These are phyloP conservation scores for Hydnum rufescens DNA, from an alignment of 768 basidiomycete species.

Conservation along the genomic window DNA sequence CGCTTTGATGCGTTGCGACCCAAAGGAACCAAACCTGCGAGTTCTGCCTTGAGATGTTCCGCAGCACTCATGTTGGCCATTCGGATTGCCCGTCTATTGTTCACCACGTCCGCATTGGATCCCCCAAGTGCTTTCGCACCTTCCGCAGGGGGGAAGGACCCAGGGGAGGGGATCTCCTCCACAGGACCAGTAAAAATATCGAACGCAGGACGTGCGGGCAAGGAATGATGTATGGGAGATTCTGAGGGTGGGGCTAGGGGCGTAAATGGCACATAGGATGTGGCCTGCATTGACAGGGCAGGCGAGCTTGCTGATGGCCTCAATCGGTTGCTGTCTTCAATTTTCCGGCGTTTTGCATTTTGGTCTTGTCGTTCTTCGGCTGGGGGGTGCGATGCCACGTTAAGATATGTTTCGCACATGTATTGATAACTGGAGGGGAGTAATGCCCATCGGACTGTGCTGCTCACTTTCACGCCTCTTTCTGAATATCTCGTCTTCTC, in stretches of 20 bases:
- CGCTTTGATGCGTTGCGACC: constrained; percentile 20
- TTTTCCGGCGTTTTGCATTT: constrained; percentile 72
- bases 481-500: constrained; percentile 92
- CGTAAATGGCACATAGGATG: constrained; percentile 10
- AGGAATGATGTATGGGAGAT: constrained; percentile 28
- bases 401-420: neutral
- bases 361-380: constrained; percentile 89
- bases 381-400: constrained; percentile 16
- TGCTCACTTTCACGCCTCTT: constrained; percentile 72
- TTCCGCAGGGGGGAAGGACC: constrained; percentile 8
- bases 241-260: constrained; percentile 10
- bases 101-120: constrained; percentile 78
- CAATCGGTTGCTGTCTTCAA: constrained; percentile 22
- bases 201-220: constrained; percentile 43
- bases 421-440: constrained; percentile 8
- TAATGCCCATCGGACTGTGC: constrained; percentile 6
- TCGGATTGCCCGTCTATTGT: constrained; percentile 74
- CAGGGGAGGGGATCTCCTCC: constrained; percentile 9
- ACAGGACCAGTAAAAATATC: constrained; percentile 19
- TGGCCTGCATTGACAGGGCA: constrained; percentile 4
- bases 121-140: constrained; percentile 32
- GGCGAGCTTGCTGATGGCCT: neutral
- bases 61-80: constrained; percentile 96
- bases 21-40: constrained; percentile 26
- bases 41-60: constrained; percentile 78